Percentiles rank a stretch among this genome's conserved stretches.
Conservation (phyloP, 495 filamentous ascomycete genomes). For the Viridothelium virens region DNA sequence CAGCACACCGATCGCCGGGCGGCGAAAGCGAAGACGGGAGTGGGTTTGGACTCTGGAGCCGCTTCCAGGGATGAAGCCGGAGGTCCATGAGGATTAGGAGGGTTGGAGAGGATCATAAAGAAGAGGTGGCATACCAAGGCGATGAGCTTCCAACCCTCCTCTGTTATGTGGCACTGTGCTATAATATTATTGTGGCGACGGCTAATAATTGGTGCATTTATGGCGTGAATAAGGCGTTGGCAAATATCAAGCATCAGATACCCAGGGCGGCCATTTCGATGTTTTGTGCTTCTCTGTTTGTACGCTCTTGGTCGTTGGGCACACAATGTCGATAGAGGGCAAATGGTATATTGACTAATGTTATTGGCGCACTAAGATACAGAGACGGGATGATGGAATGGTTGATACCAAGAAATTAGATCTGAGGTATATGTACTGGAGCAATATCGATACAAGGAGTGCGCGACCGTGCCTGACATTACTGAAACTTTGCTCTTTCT, state of each 20-base stretch:
- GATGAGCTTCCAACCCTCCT: not conserved
- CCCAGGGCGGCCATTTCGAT: conserved; percentile 1
- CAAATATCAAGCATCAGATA: not conserved
- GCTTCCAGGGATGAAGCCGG: conserved; percentile 7
- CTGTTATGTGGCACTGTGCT: conserved; percentile 1
- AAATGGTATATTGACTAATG: too few species aligned
- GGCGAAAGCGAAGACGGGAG: conserved; percentile 46
- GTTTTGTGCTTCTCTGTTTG: not conserved
- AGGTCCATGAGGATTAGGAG: not conserved
- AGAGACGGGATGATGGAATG: too few species aligned
- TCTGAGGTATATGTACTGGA: too few species aligned
- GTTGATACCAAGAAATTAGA: too few species aligned
- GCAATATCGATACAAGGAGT: too few species aligned
- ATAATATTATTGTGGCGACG: not conserved
- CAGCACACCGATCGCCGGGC: conserved; percentile 43
- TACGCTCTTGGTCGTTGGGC: not conserved
- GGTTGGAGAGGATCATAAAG: too few species aligned
- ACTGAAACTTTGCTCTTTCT: too few species aligned
- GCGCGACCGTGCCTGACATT: too few species aligned
- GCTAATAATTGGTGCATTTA: not conserved
- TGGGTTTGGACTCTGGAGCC: conserved; percentile 54
- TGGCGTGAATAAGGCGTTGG: not conserved
- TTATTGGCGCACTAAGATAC: too few species aligned
- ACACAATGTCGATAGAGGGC: too few species aligned
- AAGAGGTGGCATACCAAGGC: too few species aligned